These are phyloP conservation scores for Aspergillus felis DNA, from an alignment of 2,329 filamentous ascomycete species.

Conservation along the genomic window DNA sequence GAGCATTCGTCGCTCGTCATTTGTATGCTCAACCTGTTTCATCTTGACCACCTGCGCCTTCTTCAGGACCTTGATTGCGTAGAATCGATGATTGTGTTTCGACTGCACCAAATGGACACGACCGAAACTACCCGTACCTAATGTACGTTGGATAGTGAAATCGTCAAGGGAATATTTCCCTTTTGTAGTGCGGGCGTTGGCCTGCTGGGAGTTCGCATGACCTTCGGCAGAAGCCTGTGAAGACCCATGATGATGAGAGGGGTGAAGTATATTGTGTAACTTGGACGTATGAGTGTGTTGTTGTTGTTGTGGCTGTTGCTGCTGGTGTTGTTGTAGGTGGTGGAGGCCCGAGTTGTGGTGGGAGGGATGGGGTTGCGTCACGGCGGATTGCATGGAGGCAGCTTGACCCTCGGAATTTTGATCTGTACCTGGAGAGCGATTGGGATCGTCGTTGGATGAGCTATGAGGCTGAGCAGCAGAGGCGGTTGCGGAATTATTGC, in stretches of 20 bases:
- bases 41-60: conserved; percentile 99
- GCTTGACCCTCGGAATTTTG: conserved; percentile 20
- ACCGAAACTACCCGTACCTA: conserved; percentile 95
- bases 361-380: conserved; percentile 29
- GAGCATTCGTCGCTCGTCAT: conserved; percentile 94
- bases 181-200: conserved; percentile 67
- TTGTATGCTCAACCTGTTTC: conserved; percentile 99
- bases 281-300: conserved; percentile 65
- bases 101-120: conserved; percentile 95
- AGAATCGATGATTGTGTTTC: conserved; percentile 96
- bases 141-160: conserved; percentile 83
- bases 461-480: conserved; percentile 18
- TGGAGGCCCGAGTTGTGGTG: conserved; percentile 32
- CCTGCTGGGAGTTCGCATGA: conserved; percentile 10
- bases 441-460: conserved; percentile 10
- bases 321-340: conserved; percentile 24
- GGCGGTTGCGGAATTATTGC: conserved; percentile 9
- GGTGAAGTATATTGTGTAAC: conserved; percentile 80
- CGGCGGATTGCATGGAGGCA: conserved; percentile 37
- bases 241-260: conserved; percentile 49
- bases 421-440: conserved; percentile 17
- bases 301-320: conserved; percentile 15
- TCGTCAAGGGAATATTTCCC: conserved; percentile 94
- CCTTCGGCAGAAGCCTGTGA: conserved; percentile 27
- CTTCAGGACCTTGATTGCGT: conserved; percentile 97